Base-by-base conservation (phyloP, 768 basidiomycete genomes). In the Phlebiopsis gigantea region DNA sequence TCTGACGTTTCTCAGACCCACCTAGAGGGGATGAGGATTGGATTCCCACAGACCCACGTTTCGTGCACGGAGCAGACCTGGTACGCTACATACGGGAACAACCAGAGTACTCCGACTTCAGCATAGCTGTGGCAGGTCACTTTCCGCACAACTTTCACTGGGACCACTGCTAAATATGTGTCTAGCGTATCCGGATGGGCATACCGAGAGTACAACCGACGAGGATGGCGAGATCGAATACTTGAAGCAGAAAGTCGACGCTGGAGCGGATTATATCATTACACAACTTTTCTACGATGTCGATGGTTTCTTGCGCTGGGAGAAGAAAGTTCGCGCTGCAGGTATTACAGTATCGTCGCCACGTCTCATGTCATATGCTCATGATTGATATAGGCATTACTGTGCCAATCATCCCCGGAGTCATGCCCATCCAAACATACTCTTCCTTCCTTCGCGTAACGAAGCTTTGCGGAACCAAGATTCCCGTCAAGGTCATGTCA, bases 361-460 rank as follows among this genome's bases (percentile, higher is more conserved):
- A 0, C 3, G 15, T 28, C 45, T 45, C n/a, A 42, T 10, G 29
- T 51, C 22, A 53, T 12, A 34, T 53, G 26, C 60, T 65, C 28
- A 68, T 31, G 1, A 1, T 9, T 19, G n/a, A 8, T 22, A 44
- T 65, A 95, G 97, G 95, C 29, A 93, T 99, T 66, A 79, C 71
- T 0, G 82, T 94, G 1, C 96, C 97, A 0, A 84, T 99, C 62
- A 87, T 99, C 58, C 93, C 97, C 8, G 93, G 95, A 10, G 84
- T 98, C 54, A 97, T 98, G 94, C 96, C 97, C 0, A 93, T 99
- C 55, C 97, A 98, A 67, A 98, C 91, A 22, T 96, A 94, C 68
- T 83, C 88, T 4, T 97, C 97, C 0, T 98, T 99, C 72, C 76
- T 88, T 45, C 85, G 97, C 46, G 76, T 98, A 63, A 90, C 87